Conservation (phyloP, 192 early-diverging fungal genomes). For the Podila clonocystis region DNA sequence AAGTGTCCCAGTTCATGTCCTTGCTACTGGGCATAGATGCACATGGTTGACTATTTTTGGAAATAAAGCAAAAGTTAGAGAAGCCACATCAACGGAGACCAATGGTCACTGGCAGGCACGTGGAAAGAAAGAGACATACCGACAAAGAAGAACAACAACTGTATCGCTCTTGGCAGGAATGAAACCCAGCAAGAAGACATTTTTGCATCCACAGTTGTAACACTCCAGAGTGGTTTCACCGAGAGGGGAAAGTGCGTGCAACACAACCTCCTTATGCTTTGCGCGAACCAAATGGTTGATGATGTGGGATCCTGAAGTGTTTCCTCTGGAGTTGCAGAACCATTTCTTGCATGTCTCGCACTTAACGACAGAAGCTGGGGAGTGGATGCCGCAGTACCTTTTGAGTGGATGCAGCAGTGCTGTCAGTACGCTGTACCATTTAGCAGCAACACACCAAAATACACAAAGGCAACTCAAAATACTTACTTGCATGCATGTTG, state of each 20-base stretch:
- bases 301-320: conserved; percentile 93
- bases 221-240: conserved; percentile 97
- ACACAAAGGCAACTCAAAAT: neutral
- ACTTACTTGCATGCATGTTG: conserved; percentile 78
- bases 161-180: conserved; percentile 99
- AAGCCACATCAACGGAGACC: neutral
- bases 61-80: neutral
- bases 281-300: conserved; percentile 94
- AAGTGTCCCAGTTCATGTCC: conserved; percentile 96
- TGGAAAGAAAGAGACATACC: conserved; percentile 55
- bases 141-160: conserved; percentile 96
- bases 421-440: neutral
- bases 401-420: neutral
- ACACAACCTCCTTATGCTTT: conserved; percentile 93
- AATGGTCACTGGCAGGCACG: neutral
- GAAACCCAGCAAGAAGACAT: conserved; percentile 97
- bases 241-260: conserved; percentile 93
- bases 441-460: neutral
- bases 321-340: conserved; percentile 96
- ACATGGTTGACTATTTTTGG: conserved; percentile 79
- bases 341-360: conserved; percentile 93
- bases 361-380: conserved; percentile 86
- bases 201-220: conserved; percentile 96
- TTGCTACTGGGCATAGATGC: conserved; percentile 89
- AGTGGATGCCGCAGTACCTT: conserved; percentile 95